Conservation (phyloP, 169 alveolate genomes). For the Fabrea salina region DNA sequence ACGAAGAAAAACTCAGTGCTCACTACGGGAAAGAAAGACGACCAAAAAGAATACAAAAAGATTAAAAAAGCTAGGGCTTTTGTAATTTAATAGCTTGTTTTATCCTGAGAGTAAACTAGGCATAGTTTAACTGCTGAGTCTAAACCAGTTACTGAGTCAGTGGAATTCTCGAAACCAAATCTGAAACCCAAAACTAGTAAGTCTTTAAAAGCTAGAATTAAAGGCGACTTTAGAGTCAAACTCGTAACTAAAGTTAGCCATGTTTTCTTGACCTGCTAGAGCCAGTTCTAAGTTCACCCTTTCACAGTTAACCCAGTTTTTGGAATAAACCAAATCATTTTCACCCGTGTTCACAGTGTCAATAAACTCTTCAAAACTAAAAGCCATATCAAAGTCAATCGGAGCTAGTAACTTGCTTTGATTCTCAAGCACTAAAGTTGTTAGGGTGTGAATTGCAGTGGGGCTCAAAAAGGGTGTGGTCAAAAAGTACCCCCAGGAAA, state of each 20-base stretch:
- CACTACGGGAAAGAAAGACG: constrained; percentile 6
- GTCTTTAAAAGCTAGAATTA: not conserved
- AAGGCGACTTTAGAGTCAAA: too few relatives aligned
- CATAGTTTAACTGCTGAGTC: too few relatives aligned
- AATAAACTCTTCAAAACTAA: constrained; percentile 42
- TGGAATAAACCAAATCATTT: constrained; percentile 28
- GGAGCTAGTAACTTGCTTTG: constrained; percentile 62
- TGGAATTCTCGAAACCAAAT: constrained; percentile 9
- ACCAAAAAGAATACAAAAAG: not conserved
- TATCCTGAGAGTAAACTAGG: too few relatives aligned
- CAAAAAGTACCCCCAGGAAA: constrained; percentile 77
- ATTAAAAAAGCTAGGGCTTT: not conserved
- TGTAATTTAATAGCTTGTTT: too few relatives aligned
- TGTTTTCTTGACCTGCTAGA: constrained; percentile 34
- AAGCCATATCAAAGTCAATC: constrained; percentile 79
- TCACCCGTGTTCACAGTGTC: constrained; percentile 56
- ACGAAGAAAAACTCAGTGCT: constrained; percentile 21
- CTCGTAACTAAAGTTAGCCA: constrained; percentile 33
- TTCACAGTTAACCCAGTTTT: constrained; percentile 33
- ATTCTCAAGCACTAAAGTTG: constrained; percentile 50
- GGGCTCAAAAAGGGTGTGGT: constrained; percentile 63
- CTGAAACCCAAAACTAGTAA: not conserved
- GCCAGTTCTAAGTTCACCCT: not conserved
- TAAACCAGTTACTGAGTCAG: too few relatives aligned
- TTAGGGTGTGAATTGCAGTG: constrained; percentile 75